A percentile compares a stretch with the other conserved stretches of the same genome.
phyloP scores from a whole-genome alignment of 257 asterid species.

The Haberlea rhodopensis region DNA sequence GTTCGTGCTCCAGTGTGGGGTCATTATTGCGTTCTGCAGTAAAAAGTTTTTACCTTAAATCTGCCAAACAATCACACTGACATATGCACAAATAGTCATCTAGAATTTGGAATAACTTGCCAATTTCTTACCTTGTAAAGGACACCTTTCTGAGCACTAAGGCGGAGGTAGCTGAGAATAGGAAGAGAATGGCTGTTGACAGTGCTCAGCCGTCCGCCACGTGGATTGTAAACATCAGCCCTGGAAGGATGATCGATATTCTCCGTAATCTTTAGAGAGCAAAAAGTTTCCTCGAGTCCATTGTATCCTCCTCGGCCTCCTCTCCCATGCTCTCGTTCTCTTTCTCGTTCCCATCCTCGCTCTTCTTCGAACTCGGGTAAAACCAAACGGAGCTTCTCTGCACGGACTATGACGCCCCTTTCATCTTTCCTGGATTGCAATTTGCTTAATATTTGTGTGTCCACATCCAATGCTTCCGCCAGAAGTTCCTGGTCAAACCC shows the following conservation, averaged over 20 bases:
- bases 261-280: conserved; percentile 39
- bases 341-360: neutral
- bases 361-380: conserved; percentile 35
- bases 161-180: conserved; percentile 43
- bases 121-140: conserved; percentile 47
- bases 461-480: conserved; percentile 35
- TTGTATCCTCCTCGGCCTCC: conserved; percentile 29
- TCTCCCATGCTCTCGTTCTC: conserved; percentile 10
- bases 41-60: neutral
- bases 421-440: conserved; percentile 39
- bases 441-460: conserved; percentile 22
- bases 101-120: neutral
- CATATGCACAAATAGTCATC: neutral
- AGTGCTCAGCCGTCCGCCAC: conserved; percentile 55
- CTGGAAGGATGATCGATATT: conserved; percentile 40
- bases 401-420: conserved; percentile 54
- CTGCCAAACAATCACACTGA: too few species aligned
- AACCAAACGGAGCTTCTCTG: conserved; percentile 28
- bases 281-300: conserved; percentile 56
- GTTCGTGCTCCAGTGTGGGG: conserved; percentile 56
- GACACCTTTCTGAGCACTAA: conserved; percentile 53
- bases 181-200: conserved; percentile 56
- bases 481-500: conserved; percentile 46
- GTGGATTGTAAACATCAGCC: conserved; percentile 54
- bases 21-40: conserved; percentile 46